A percentile compares a stretch with the other conserved stretches of the same genome.
Conservation (phyloP, 306 rosid species). For the Fagus sylvatica region DNA sequence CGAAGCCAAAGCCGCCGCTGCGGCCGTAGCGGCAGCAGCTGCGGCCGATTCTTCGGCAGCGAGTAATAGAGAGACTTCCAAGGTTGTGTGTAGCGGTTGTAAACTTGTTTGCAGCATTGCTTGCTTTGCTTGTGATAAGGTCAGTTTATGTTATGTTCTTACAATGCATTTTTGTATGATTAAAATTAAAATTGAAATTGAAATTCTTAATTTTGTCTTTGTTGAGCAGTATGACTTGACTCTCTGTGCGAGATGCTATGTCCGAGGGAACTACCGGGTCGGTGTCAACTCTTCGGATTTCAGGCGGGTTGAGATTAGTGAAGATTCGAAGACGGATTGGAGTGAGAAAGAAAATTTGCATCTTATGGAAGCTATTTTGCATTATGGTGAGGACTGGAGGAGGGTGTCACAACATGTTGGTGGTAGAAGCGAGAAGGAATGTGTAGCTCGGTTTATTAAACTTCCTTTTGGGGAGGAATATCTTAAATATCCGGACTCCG, state of each 20-base stretch:
- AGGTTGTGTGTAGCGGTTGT: constrained; percentile 85
- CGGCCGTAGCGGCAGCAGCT: not conserved
- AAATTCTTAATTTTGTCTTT: not conserved
- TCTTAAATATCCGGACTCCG: constrained; percentile 37
- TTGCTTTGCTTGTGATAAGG: constrained; percentile 95
- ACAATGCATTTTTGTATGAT: too few relatives aligned
- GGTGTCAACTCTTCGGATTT: constrained; percentile 85
- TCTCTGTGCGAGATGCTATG: constrained; percentile 94
- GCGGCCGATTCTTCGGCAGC: not conserved
- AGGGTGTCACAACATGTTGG: constrained; percentile 87
- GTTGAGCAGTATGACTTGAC: constrained; percentile 68
- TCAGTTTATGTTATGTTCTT: not conserved
- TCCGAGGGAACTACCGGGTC: constrained; percentile 83
- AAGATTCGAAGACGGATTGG: constrained; percentile 72
- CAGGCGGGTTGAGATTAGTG: constrained; percentile 87
- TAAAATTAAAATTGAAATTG: too few relatives aligned
- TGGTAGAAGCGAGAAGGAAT: constrained; percentile 90
- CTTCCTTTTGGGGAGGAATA: constrained; percentile 84
- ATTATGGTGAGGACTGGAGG: constrained; percentile 89
- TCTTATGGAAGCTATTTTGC: constrained; percentile 76
- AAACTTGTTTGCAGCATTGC: constrained; percentile 77
- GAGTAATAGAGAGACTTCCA: constrained; percentile 40
- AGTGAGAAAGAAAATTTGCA: constrained; percentile 75
- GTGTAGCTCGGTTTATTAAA: constrained; percentile 74
- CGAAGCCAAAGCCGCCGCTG: constrained; percentile 24